phyloP scores from a whole-genome alignment of 345 rosid species.

The Brassica napus region Da-Ae NC_063436.1:25683001-25683500 shows the following conservation, averaged over 20 bases:
- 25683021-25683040: too few relatives aligned
- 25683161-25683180: not conserved
- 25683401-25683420: constrained; percentile 3
- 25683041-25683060: too few relatives aligned
- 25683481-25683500: not conserved
- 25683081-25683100: not conserved
- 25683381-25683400: not conserved
- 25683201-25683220: constrained; percentile 2
- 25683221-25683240: too few relatives aligned
- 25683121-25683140: not conserved
- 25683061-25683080: not conserved
- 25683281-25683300: not conserved
- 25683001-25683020: not conserved
- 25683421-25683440: not conserved
- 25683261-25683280: not conserved
- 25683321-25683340: not conserved
- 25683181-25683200: not conserved
- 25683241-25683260: too few relatives aligned
- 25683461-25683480: too few relatives aligned
- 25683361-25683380: not conserved
- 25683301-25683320: not conserved
- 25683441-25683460: not conserved
- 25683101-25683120: not conserved
- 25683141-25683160: not conserved
- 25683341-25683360: too few relatives aligned